phyloP scores from a whole-genome alignment of 257 asterid genomes.

The Cinchona pubescens region DNA sequence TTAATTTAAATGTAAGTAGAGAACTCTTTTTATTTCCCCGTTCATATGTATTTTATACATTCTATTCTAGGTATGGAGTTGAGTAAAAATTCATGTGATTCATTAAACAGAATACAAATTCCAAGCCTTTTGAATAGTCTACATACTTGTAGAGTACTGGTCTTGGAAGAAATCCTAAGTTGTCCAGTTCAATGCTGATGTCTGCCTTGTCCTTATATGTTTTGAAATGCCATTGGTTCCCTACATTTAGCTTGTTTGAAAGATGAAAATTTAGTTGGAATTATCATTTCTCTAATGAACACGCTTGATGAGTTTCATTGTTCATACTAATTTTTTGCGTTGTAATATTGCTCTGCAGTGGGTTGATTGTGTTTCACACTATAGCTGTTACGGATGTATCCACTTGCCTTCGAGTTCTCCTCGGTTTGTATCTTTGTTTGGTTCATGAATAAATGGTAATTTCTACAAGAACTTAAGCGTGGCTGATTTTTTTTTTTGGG shows the following conservation, averaged over 20 bases:
- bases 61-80: no score
- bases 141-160: not conserved
- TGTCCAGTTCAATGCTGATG: not conserved
- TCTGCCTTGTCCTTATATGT: not conserved
- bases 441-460: not conserved
- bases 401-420: conserved; percentile 91
- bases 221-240: not conserved
- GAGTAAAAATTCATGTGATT: not conserved
- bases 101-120: no score
- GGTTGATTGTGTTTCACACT: conserved; percentile 93
- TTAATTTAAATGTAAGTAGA: no score
- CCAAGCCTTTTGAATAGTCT: not conserved
- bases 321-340: conserved; percentile 7
- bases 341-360: conserved; percentile 49
- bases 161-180: not conserved
- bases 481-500: conserved; percentile 18
- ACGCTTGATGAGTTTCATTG: not conserved
- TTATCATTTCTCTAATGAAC: not conserved
- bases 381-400: conserved; percentile 85
- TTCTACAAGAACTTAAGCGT: not conserved
- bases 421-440: conserved; percentile 53
- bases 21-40: no score
- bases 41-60: no score
- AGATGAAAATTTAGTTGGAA: not conserved
- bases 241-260: not conserved